These are phyloP conservation scores for Gyromitra esculenta DNA, from an alignment of 2,329 filamentous ascomycete species.

Conservation along the genomic window DNA sequence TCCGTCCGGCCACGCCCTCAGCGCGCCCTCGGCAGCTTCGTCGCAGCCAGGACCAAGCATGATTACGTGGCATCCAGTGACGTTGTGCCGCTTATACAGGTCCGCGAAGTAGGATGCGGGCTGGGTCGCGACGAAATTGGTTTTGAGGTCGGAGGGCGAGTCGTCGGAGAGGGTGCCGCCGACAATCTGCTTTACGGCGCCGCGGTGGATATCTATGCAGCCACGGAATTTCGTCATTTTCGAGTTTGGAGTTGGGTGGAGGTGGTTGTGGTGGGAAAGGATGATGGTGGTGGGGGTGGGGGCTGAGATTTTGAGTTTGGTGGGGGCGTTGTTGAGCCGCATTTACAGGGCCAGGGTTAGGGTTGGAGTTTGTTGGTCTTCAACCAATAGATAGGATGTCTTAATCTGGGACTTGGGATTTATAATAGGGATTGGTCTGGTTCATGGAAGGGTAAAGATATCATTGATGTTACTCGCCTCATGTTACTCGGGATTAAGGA, in stretches of 20 bases:
- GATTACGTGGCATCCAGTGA: conserved; percentile 89
- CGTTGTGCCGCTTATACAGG: conserved; percentile 78
- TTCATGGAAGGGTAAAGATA: background rate
- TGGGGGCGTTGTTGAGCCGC: conserved; percentile 26
- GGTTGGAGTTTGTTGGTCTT: background rate
- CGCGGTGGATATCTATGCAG: conserved; percentile 97
- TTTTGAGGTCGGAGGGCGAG: conserved; percentile 73
- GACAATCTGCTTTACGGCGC: conserved; percentile 97
- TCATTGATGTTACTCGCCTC: too few species aligned
- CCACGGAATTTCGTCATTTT: conserved; percentile 92
- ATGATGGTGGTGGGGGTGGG: conserved; percentile 12
- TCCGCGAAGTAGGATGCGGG: conserved; percentile 82
- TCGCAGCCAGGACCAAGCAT: conserved; percentile 93
- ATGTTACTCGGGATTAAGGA: too few species aligned
- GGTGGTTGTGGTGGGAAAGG: conserved; percentile 17
- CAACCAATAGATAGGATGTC: too few species aligned
- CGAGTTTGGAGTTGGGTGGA: background rate
- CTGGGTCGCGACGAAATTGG: conserved; percentile 89
- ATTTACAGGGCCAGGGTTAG: background rate
- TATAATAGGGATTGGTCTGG: background rate
- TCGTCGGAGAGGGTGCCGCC: conserved; percentile 83
- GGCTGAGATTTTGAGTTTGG: background rate
- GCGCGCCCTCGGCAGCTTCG: conserved; percentile 78
- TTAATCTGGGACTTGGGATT: too few species aligned
- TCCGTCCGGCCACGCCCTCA: conserved; percentile 79